Conservation (phyloP, 768 basidiomycete genomes). For the Mycena vitilis region DNA sequence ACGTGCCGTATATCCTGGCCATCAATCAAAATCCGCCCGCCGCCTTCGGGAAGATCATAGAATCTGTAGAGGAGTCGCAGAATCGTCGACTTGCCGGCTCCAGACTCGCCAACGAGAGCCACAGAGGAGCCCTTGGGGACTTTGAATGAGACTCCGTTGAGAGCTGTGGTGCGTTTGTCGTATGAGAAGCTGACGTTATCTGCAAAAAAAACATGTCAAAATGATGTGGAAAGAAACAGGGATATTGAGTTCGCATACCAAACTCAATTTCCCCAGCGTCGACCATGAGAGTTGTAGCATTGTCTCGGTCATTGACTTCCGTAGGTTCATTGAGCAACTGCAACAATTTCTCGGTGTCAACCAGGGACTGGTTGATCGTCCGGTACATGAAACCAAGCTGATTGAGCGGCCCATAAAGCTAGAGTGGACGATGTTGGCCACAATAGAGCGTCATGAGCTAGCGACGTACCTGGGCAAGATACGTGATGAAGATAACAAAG, state of each 20-base stretch:
- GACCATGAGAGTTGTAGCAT: conserved; percentile 79
- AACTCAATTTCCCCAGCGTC: conserved; percentile 88
- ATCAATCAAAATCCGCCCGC: conserved; percentile 85
- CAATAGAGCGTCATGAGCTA: not conserved
- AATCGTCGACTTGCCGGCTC: conserved; percentile 86
- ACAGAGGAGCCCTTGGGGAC: conserved; percentile 90
- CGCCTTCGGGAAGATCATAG: conserved; percentile 87
- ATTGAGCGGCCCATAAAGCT: conserved; percentile 81
- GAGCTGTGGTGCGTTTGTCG: conserved; percentile 73
- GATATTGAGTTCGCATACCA: conserved; percentile 56
- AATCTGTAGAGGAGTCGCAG: conserved; percentile 91
- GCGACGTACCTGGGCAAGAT: conserved; percentile 76
- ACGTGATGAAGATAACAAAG: conserved; percentile 86
- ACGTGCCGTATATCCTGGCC: conserved; percentile 79
- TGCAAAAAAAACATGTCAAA: conserved; percentile 41
- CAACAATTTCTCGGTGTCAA: conserved; percentile 88
- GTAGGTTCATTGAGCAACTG: conserved; percentile 84
- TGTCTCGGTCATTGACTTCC: conserved; percentile 85
- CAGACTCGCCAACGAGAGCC: conserved; percentile 89
- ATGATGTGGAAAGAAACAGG: not conserved
- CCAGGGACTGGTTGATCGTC: conserved; percentile 77
- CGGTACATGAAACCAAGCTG: conserved; percentile 86
- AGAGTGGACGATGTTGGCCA: conserved; percentile 7
- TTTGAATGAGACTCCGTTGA: conserved; percentile 87
- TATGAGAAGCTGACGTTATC: conserved; percentile 92